Evolutionary conservation across 306 rosid genomes (phyloP).

Genomic region (Oemleria cerasiformis): DNA sequence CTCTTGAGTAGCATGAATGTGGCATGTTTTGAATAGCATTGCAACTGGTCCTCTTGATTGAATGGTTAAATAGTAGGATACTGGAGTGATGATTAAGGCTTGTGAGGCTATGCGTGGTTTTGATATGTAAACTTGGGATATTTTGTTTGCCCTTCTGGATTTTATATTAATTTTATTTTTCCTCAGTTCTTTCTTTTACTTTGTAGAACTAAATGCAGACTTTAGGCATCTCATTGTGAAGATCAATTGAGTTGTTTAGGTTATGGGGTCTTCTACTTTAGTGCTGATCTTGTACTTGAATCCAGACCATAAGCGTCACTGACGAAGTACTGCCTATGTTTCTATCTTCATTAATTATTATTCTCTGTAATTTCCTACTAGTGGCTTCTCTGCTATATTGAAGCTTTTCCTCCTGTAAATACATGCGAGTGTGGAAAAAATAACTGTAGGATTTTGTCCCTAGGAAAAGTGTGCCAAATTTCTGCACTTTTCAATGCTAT

Average conservation of each 20-base stretch:
- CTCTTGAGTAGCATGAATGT: neutral
- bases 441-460: neutral
- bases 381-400: constrained; percentile 1
- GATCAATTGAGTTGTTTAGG: constrained; percentile 4
- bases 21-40: neutral
- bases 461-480: neutral
- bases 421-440: neutral
- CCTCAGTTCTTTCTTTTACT: neutral
- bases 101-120: neutral
- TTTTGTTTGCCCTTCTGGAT: constrained; percentile 14
- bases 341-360: neutral
- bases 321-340: neutral
- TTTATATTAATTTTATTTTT: neutral
- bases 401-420: neutral
- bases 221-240: neutral
- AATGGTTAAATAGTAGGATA: neutral
- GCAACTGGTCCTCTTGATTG: neutral
- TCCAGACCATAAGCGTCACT: neutral
- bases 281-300: neutral
- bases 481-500: neutral
- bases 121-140: neutral
- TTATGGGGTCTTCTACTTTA: neutral
- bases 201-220: neutral
- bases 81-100: constrained; percentile 1
- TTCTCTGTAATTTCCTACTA: neutral